Percentiles rank a stretch among this genome's conserved stretches.
These are phyloP conservation scores for Dactylellina drechsleri DNA, from an alignment of 2,329 filamentous ascomycete species.

Conservation along the genomic window DNA sequence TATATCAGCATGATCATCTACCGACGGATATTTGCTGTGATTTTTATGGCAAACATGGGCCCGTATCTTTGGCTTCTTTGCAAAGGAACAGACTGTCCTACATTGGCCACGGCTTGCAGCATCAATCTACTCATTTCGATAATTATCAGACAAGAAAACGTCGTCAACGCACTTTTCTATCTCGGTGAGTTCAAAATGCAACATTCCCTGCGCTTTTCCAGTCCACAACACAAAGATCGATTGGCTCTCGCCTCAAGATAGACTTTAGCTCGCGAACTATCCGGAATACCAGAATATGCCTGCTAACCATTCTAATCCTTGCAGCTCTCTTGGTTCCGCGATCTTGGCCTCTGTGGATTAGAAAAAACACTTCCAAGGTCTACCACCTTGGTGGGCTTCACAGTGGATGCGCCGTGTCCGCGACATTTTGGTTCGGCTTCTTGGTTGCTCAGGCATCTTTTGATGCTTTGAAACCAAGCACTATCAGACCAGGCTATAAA, in stretches of 20 bases:
- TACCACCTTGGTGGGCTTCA: conserved; percentile 69
- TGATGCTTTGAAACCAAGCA: conserved; percentile 53
- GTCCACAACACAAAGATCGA: conserved; percentile 16
- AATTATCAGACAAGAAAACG: conserved; percentile 66
- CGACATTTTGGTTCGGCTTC: conserved; percentile 65
- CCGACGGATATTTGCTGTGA: conserved; percentile 63
- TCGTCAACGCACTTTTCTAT: conserved; percentile 67
- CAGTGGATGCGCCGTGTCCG: conserved; percentile 66
- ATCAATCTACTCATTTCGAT: conserved; percentile 65
- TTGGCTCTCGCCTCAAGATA: no score
- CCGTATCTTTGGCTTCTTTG: conserved; percentile 54
- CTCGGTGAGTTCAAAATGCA: conserved; percentile 56
- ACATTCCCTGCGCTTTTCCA: conserved; percentile 6
- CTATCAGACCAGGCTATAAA: conserved; percentile 45
- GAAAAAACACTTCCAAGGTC: conserved; percentile 65
- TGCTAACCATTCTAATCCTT: conserved; percentile 32
- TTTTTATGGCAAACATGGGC: conserved; percentile 62
- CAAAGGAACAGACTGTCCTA: conserved; percentile 40
- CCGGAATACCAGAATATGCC: conserved; percentile 1
- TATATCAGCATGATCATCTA: conserved; percentile 61
- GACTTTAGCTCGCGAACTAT: neutral
- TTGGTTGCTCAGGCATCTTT: conserved; percentile 61
- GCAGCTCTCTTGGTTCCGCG: conserved; percentile 62
- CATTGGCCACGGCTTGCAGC: conserved; percentile 57
- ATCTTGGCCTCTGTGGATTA: conserved; percentile 64